Base-by-base conservation (phyloP, 768 basidiomycete genomes). In the Chalciporus piperatus region DNA sequence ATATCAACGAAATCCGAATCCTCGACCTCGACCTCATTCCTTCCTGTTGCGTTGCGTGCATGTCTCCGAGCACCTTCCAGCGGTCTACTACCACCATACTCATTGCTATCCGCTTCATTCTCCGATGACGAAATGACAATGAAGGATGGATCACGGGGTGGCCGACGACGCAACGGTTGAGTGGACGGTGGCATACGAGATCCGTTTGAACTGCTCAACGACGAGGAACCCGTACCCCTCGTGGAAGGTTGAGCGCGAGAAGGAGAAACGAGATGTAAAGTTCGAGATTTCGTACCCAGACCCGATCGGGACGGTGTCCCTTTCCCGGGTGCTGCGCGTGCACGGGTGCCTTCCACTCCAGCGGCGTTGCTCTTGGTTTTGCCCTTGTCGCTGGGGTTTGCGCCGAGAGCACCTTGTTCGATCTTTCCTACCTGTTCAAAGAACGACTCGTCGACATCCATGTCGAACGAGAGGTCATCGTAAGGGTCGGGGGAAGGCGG, bases 1-100 rank as follows among this genome's bases (percentile, higher is more conserved):
- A 89, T 69, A 50, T 83, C 79, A 58, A 89, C 82, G 25, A 88
- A 72, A 22, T 82, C 79, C 16, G 66, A 69, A 22, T 67, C 61
- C 11, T 56, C 17, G 57, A 30, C 77, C 69, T 58, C 73, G 63
- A 65, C 58, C 22, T 58, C 20, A 56, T 32, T 78, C 70, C 57
- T 70, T 63, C 16, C 30, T 38, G 23, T 52, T 41, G 25, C 7
- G 17, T 51, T 57, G 11, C 38, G 42, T 37, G 20, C 22, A 22
- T 25, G 58, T 51, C 57, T 51, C 48, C 48, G 50, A 46, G 41
- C 41, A 37, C 41, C 45, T 20, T 52, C 1, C n/a, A 50, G 48
- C 12, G 52, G 48, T 35, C 14, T 47, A 0, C 17, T 41, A 8
- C 5, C 22, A 14, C 39, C 9, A 5, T 19, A 14, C 3, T 12